phyloP scores from a whole-genome alignment of 331 rosid species.

The Malus hybrid region DNA sequence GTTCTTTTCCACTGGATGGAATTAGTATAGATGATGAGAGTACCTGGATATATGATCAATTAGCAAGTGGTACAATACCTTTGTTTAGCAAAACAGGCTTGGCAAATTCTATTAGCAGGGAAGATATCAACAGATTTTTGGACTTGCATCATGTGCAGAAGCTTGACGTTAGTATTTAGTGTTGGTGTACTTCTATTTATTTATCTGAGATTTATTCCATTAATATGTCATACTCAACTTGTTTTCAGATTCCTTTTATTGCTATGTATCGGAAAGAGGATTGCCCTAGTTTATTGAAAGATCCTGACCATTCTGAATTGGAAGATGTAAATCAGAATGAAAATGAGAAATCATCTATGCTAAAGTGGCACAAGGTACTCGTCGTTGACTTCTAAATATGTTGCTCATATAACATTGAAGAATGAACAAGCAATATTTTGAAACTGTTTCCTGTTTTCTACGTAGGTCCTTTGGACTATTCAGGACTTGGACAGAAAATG shows the following conservation, averaged over 20 bases:
- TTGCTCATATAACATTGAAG: not conserved
- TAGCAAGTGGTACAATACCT: slow-evolving; percentile 49
- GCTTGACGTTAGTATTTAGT: slow-evolving; percentile 62
- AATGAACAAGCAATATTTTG: not conserved
- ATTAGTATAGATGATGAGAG: slow-evolving; percentile 64
- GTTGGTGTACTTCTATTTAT: not conserved
- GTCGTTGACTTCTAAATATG: not conserved
- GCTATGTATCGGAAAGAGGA: slow-evolving; percentile 94
- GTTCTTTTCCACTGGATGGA: slow-evolving; percentile 55
- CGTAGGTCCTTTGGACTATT: slow-evolving; percentile 86
- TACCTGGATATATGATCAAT: slow-evolving; percentile 63
- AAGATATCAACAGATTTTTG: slow-evolving; percentile 74
- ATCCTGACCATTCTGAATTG: slow-evolving; percentile 42
- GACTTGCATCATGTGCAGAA: slow-evolving; percentile 84
- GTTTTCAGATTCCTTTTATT: slow-evolving; percentile 72
- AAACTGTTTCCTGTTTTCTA: not conserved
- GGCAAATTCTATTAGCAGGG: slow-evolving; percentile 31
- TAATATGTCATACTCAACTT: slow-evolving; percentile 3
- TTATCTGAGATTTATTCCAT: slow-evolving; percentile 16
- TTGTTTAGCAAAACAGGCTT: slow-evolving; percentile 46
- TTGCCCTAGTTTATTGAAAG: slow-evolving; percentile 71
- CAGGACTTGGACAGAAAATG: slow-evolving; percentile 91
- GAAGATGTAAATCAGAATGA: slow-evolving; percentile 52
- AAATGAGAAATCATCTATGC: slow-evolving; percentile 46
- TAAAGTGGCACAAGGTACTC: slow-evolving; percentile 92